These are phyloP conservation scores for Ensete glaucum DNA, from an alignment of 176 grass and related monocot species.

Conservation along the genomic window DNA sequence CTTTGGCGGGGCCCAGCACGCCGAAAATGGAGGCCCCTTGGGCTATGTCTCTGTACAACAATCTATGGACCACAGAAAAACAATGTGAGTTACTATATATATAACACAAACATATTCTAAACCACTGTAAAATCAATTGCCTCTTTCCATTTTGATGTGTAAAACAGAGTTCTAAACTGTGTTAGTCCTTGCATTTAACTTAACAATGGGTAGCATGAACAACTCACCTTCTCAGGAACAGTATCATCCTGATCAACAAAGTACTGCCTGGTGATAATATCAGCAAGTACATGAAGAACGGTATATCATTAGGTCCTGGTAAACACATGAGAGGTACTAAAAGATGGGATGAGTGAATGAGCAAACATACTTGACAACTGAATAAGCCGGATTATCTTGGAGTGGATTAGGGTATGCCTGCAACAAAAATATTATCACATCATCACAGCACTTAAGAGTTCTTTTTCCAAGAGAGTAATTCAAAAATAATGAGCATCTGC, in stretches of 20 bases:
- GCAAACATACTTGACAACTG: conserved; percentile 74
- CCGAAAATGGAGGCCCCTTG: conserved; percentile 77
- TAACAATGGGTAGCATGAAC: not conserved
- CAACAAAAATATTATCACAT: conserved; percentile 9
- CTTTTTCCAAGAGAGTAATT: not conserved
- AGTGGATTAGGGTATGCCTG: conserved; percentile 87
- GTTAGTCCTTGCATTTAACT: not conserved
- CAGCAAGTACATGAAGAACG: not conserved
- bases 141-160: not conserved
- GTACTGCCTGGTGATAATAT: conserved; percentile 59
- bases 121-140: not conserved
- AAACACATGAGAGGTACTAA: not conserved
- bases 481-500: not conserved
- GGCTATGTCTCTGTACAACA: conserved; percentile 60
- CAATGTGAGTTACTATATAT: not conserved
- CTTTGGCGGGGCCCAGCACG: conserved; percentile 90
- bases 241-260: conserved; percentile 90
- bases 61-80: conserved; percentile 28
- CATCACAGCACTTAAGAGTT: conserved; percentile 23
- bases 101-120: not conserved
- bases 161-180: not conserved
- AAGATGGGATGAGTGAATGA: conserved; percentile 7
- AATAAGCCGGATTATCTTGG: conserved; percentile 81
- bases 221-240: conserved; percentile 73
- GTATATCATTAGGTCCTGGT: not conserved